Conservation (phyloP, 2,329 filamentous ascomycete species). For the Ilyonectria destructans region DNA sequence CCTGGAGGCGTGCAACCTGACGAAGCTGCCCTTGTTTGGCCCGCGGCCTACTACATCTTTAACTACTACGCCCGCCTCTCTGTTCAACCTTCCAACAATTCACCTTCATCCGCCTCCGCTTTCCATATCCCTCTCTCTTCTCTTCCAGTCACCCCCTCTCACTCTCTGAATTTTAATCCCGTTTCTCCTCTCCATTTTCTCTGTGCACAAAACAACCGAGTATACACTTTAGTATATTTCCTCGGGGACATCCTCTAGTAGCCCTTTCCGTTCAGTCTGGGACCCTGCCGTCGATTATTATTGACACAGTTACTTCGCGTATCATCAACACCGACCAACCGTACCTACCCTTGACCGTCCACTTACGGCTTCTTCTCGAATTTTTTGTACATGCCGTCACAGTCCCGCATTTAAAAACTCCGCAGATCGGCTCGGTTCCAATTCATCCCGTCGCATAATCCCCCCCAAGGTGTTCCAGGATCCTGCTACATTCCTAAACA, state of each 20-base stretch:
- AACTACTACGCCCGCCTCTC: conserved; percentile 39
- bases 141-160: conserved; percentile 15
- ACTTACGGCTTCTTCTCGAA: conserved; percentile 22
- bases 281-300: conserved; percentile 17
- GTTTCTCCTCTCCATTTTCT: neutral
- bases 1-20: conserved; percentile 42
- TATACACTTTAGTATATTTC: conserved; percentile 5
- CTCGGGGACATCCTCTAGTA: neutral
- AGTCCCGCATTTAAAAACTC: conserved; percentile 35
- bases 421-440: conserved; percentile 44
- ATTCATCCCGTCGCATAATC: conserved; percentile 40
- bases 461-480: conserved; percentile 35
- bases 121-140: conserved; percentile 28
- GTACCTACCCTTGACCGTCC: conserved; percentile 30
- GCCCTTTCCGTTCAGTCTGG: conserved; percentile 12
- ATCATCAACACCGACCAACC: conserved; percentile 19
- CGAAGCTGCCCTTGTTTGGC: conserved; percentile 49
- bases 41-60: conserved; percentile 46
- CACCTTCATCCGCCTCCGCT: conserved; percentile 27
- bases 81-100: conserved; percentile 13
- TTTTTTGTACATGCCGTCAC: conserved; percentile 35
- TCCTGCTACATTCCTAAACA: conserved; percentile 48
- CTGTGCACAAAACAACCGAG: conserved; percentile 18
- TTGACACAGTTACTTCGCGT: conserved; percentile 29
- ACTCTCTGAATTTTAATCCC: neutral